Percentiles rank a stretch among this genome's conserved stretches.
Evolutionary conservation across 192 early-diverging fungal genomes (phyloP).

Genomic region (Backusella westeae): DNA sequence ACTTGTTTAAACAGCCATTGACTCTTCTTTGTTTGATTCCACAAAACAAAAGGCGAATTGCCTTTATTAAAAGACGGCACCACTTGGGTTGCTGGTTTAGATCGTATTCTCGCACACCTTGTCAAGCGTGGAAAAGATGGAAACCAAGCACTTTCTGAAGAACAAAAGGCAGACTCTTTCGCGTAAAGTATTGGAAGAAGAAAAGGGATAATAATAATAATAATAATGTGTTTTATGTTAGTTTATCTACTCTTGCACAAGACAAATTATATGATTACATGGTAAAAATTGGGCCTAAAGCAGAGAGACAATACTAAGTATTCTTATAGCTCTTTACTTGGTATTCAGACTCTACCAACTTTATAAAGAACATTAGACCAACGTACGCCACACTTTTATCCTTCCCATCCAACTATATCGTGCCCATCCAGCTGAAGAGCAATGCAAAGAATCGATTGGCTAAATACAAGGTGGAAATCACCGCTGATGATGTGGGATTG

Average conservation of each 20-base stretch:
- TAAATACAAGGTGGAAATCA: slow-evolving; percentile 45
- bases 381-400: slow-evolving; percentile 68
- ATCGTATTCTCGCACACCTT: slow-evolving; percentile 50
- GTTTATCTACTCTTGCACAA: slow-evolving; percentile 73
- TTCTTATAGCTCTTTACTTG: slow-evolving; percentile 63
- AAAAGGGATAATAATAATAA: not conserved
- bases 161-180: slow-evolving; percentile 48
- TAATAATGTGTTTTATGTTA: slow-evolving; percentile 8
- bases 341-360: slow-evolving; percentile 84
- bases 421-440: slow-evolving; percentile 74
- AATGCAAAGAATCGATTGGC: slow-evolving; percentile 64
- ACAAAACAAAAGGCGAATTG: slow-evolving; percentile 54
- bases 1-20: not conserved
- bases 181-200: slow-evolving; percentile 38
- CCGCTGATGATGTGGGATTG: slow-evolving; percentile 43
- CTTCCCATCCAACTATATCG: slow-evolving; percentile 63
- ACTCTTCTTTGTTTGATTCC: not conserved
- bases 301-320: not conserved
- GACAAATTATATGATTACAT: slow-evolving; percentile 75
- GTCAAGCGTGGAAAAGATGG: slow-evolving; percentile 43
- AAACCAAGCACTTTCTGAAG: slow-evolving; percentile 41
- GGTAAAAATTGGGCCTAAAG: slow-evolving; percentile 29
- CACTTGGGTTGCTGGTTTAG: slow-evolving; percentile 50
- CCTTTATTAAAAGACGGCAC: slow-evolving; percentile 64
- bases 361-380: slow-evolving; percentile 69